Conservation (phyloP, 1,139 yeast species). For the Suhomyces taliae region DNA sequence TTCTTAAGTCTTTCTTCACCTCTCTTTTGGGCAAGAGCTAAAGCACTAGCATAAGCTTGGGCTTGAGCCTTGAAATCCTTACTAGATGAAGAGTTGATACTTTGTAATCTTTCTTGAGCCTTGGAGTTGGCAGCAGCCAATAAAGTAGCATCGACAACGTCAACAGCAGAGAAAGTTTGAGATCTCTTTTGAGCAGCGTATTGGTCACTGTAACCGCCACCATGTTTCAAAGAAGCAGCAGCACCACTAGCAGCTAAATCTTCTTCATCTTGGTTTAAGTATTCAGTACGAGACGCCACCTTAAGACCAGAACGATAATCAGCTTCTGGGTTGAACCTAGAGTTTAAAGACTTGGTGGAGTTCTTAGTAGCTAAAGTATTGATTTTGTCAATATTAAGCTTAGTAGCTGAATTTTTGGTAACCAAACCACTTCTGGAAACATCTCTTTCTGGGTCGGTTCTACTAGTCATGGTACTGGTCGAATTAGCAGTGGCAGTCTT, state of each 20-base stretch:
- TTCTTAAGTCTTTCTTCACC: slow-evolving; percentile 53
- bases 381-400: slow-evolving; percentile 43
- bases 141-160: slow-evolving; percentile 55
- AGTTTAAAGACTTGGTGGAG: slow-evolving; percentile 41
- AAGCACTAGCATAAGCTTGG: slow-evolving; percentile 45
- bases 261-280: slow-evolving; percentile 31
- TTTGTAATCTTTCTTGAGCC: slow-evolving; percentile 52
- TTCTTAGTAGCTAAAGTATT: slow-evolving; percentile 45
- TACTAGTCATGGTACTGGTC: slow-evolving; percentile 44
- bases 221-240: slow-evolving; percentile 37
- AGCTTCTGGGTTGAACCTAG: slow-evolving; percentile 45
- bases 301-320: slow-evolving; percentile 46
- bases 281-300: slow-evolving; percentile 20
- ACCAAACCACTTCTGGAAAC: slow-evolving; percentile 47
- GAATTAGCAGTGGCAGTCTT: slow-evolving; percentile 46
- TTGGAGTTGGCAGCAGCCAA: slow-evolving; percentile 61
- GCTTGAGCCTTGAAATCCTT: slow-evolving; percentile 45
- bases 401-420: slow-evolving; percentile 30
- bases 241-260: slow-evolving; percentile 41
- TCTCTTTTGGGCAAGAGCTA: slow-evolving; percentile 69
- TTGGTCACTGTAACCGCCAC: slow-evolving; percentile 26
- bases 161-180: slow-evolving; percentile 39
- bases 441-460: slow-evolving; percentile 48
- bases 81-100: slow-evolving; percentile 33
- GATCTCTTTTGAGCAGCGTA: slow-evolving; percentile 31